Evolutionary conservation across 768 basidiomycete species (phyloP).

Genomic region (Lyophyllum shimeji): DNA sequence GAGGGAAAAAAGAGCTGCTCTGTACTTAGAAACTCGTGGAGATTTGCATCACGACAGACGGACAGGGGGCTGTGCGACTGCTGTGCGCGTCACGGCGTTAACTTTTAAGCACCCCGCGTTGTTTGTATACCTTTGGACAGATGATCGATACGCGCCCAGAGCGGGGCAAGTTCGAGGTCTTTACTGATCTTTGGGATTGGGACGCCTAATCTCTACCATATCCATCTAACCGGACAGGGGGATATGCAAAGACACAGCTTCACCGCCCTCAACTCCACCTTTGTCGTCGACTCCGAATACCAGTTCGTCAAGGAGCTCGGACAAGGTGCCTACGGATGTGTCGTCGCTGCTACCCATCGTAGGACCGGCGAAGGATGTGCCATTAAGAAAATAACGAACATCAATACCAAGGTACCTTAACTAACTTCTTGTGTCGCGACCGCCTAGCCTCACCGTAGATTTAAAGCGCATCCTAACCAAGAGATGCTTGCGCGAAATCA

Average conservation of each 20-base stretch:
- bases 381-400: conserved; percentile 96
- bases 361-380: conserved; percentile 86
- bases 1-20: too few species aligned
- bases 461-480: conserved; percentile 90
- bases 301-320: conserved; percentile 97
- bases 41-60: conserved; percentile 1
- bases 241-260: conserved; percentile 76
- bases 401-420: conserved; percentile 77
- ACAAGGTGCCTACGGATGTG: conserved; percentile 93
- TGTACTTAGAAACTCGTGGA: not conserved
- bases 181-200: conserved; percentile 7
- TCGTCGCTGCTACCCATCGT: conserved; percentile 82
- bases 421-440: not conserved
- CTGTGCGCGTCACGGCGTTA: not conserved
- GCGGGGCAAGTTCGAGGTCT: not conserved
- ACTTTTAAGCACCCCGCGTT: conserved; percentile 13
- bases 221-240: conserved; percentile 14
- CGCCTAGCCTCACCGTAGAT: conserved; percentile 1
- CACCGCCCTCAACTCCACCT: conserved; percentile 81
- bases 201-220: not conserved
- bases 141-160: conserved; percentile 16
- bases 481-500: conserved; percentile 93
- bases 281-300: conserved; percentile 87
- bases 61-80: not conserved
- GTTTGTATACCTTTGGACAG: conserved; percentile 14